A percentile compares a stretch with the other conserved stretches of the same genome.
These are phyloP conservation scores for Trametes sanguinea DNA, from an alignment of 768 basidiomycete genomes.

Conservation along the genomic window DNA sequence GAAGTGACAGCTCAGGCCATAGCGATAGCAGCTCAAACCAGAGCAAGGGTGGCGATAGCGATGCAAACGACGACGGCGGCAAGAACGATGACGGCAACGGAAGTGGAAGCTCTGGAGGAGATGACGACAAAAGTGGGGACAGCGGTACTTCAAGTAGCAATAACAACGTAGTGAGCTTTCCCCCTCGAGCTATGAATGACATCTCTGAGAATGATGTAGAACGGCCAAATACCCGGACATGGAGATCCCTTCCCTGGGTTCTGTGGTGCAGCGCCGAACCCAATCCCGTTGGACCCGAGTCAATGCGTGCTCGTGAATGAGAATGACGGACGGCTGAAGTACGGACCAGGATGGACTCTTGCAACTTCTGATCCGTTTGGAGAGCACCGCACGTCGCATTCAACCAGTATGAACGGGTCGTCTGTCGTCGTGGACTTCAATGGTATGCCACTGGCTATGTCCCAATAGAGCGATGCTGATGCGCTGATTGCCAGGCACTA, in stretches of 20 bases:
- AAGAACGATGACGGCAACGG: neutral
- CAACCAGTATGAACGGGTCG: neutral
- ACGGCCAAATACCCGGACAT: neutral
- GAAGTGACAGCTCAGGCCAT: neutral
- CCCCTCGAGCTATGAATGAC: too few species aligned
- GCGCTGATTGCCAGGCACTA: slow-evolving; percentile 39
- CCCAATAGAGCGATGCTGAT: neutral
- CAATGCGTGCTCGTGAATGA: slow-evolving; percentile 2
- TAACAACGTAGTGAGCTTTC: neutral
- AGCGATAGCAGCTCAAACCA: neutral
- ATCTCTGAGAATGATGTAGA: neutral
- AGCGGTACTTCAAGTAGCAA: neutral
- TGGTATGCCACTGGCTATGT: neutral
- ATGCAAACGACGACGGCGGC: neutral
- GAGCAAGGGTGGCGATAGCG: neutral
- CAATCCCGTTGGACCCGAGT: neutral
- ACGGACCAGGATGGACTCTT: slow-evolving; percentile 1
- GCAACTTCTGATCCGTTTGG: neutral
- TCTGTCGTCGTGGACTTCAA: neutral
- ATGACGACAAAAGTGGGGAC: neutral
- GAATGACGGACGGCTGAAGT: slow-evolving; percentile 9
- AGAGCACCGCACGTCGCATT: neutral
- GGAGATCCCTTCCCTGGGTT: neutral
- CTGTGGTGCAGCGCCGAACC: neutral
- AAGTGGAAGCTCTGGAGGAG: too few species aligned